Conservation (phyloP, 345 rosid genomes). For the Euphorbia pulcherrima region DNA sequence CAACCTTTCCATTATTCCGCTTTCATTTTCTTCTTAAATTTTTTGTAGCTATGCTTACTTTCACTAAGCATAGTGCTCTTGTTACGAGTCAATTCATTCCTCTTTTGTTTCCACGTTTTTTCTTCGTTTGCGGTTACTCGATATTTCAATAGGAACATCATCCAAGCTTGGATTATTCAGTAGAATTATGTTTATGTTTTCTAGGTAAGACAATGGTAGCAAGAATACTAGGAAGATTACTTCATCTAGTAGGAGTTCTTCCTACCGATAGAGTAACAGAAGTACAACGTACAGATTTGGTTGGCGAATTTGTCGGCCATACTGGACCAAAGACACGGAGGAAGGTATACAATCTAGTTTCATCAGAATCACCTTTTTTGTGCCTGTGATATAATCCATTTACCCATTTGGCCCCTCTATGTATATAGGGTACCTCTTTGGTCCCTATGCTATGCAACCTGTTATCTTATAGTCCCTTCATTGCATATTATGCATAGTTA, state of each 20-base stretch:
- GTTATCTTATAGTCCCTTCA: no score
- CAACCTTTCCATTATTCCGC: neutral
- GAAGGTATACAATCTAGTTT: conserved; percentile 46
- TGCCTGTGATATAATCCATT: no score
- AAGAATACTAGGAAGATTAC: conserved; percentile 86
- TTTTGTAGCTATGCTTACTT: neutral
- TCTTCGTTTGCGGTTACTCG: neutral
- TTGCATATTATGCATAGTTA: no score
- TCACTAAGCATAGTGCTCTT: neutral
- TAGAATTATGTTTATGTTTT: conserved; percentile 1
- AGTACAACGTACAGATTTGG: conserved; percentile 95
- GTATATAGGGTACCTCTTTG: no score
- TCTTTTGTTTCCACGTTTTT: neutral
- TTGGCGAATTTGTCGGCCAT: conserved; percentile 97
- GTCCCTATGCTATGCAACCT: no score
- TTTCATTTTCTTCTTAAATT: neutral
- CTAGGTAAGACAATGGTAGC: conserved; percentile 99
- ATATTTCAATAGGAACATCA: neutral
- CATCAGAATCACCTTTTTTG: no score
- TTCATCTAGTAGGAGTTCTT: conserved; percentile 82
- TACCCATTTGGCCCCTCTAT: no score
- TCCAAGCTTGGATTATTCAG: neutral
- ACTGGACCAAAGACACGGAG: conserved; percentile 96
- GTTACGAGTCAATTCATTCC: conserved; percentile 1
- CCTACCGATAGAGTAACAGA: conserved; percentile 87